Conservation (phyloP, 1,139 yeast species). For the Pichiaceae sp. region DNA sequence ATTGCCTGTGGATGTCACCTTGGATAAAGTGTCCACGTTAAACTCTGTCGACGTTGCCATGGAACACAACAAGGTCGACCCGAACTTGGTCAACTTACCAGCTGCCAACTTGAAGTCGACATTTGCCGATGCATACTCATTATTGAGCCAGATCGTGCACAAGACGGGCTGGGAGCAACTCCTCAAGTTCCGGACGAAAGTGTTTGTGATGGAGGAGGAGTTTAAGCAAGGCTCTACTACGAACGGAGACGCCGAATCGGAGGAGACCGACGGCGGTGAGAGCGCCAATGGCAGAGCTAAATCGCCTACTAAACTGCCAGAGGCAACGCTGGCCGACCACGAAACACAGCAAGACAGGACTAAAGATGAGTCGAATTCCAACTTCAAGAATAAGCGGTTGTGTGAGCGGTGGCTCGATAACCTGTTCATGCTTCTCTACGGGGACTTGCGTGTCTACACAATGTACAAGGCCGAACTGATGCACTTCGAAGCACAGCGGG, state of each 20-base stretch:
- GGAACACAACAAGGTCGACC: slow-evolving; percentile 47
- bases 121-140: slow-evolving; percentile 45
- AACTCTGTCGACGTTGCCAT: slow-evolving; percentile 42
- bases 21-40: slow-evolving; percentile 44
- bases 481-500: slow-evolving; percentile 46
- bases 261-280: neutral
- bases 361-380: slow-evolving; percentile 15
- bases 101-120: slow-evolving; percentile 52
- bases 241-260: neutral
- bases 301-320: slow-evolving; percentile 5
- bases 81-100: slow-evolving; percentile 40
- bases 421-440: slow-evolving; percentile 50
- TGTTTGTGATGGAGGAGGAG: slow-evolving; percentile 58
- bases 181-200: slow-evolving; percentile 48
- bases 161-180: slow-evolving; percentile 55
- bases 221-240: slow-evolving; percentile 29
- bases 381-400: slow-evolving; percentile 44
- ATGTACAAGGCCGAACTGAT: slow-evolving; percentile 49
- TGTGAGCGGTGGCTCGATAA: slow-evolving; percentile 62
- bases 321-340: slow-evolving; percentile 4
- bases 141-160: slow-evolving; percentile 47
- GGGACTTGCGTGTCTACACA: slow-evolving; percentile 50
- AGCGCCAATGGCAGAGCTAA: neutral
- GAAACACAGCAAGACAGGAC: slow-evolving; percentile 2
- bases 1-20: slow-evolving; percentile 46